Percentiles rank a stretch among this genome's conserved stretches.
Conservation (phyloP, 2,329 filamentous ascomycete species). For the Aspergillus carbonarius region DNA sequence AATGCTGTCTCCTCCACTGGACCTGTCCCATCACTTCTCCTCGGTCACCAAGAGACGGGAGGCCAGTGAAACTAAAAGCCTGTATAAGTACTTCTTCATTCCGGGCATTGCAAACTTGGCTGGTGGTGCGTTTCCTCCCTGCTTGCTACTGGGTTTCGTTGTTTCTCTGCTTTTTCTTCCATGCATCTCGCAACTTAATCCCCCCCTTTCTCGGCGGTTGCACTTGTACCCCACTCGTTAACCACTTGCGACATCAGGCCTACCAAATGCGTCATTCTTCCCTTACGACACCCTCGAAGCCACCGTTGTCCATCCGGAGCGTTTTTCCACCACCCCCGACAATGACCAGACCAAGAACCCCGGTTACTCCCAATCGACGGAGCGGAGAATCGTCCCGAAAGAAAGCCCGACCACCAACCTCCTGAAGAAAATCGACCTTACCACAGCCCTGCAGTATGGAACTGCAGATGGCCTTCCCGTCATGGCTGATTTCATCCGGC, state of each 20-base stretch:
- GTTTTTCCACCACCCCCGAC: slow-evolving; percentile 71
- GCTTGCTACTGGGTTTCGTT: not conserved
- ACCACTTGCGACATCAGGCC: slow-evolving; percentile 52
- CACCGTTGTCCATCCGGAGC: slow-evolving; percentile 68
- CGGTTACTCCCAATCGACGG: slow-evolving; percentile 31
- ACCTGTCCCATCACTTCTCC: slow-evolving; percentile 79
- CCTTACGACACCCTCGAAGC: slow-evolving; percentile 90
- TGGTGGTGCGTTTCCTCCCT: slow-evolving; percentile 47
- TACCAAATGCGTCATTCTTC: slow-evolving; percentile 79
- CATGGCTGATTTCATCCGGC: slow-evolving; percentile 71
- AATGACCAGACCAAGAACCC: slow-evolving; percentile 38
- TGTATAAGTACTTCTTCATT: slow-evolving; percentile 79
- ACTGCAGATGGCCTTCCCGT: slow-evolving; percentile 78
- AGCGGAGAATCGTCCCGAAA: slow-evolving; percentile 72
- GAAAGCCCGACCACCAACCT: slow-evolving; percentile 58
- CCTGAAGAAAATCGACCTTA: slow-evolving; percentile 72
- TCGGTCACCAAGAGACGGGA: slow-evolving; percentile 64
- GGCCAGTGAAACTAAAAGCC: slow-evolving; percentile 70
- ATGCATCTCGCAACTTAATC: not conserved
- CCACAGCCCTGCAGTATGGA: slow-evolving; percentile 83
- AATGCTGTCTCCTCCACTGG: slow-evolving; percentile 53
- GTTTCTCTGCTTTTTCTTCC: not conserved
- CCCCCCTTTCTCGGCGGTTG: not conserved
- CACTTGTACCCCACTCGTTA: not conserved
- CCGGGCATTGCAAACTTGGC: slow-evolving; percentile 63